Base-by-base conservation (phyloP, 306 rosid species). In the Fragaria vesca region DNA sequence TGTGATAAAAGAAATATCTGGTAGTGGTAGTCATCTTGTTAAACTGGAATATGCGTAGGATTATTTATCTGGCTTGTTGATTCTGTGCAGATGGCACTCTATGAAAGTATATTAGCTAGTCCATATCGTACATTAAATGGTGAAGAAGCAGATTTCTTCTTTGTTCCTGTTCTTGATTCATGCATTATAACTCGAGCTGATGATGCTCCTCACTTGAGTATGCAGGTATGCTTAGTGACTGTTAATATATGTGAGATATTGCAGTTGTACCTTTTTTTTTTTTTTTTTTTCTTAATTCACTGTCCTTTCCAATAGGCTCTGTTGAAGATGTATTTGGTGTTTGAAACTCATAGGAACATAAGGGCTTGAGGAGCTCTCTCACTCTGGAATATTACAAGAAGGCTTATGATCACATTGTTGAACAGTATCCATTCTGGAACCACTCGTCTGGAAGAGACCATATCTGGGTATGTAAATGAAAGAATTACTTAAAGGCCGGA, bases 131-230 rank as follows among this genome's bases (percentile, higher is more conserved):
- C 99, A 68, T 81, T 89, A 84, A 89, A 88, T 50, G 99, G 97
- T 50, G 96, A 89, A 80, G 97, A 95, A 85, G 99, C 99, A 70
- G 99, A 95, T 67, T 95, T 85, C 87, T 95, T 89, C 93, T 95
- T 89, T 78, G 97, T 91, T 81, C 99, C 99, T 50, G 96, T 90
- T 83, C 97, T 95, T 77, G 99, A 95, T 91, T 84, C 97, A 54
- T 95, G 99, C 83, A 87, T 95, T 81, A 95, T 95, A 78, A 88
- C 91, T 80, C 99, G 97, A 11, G 97, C 97, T 20, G 93, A 83
- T 76, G 97, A 95, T 83, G 96, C 99, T 79, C 99, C 99, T 79
- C 97, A 92, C 87, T 83, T 95, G 85, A 95, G 89, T 75, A 8
- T 86, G 88, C 36, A 77, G 97, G 99, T 93, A 88, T 52, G 61